Conservation (phyloP, 2,329 filamentous ascomycete species). For the Ceratocystis cacaofunesta region DNA sequence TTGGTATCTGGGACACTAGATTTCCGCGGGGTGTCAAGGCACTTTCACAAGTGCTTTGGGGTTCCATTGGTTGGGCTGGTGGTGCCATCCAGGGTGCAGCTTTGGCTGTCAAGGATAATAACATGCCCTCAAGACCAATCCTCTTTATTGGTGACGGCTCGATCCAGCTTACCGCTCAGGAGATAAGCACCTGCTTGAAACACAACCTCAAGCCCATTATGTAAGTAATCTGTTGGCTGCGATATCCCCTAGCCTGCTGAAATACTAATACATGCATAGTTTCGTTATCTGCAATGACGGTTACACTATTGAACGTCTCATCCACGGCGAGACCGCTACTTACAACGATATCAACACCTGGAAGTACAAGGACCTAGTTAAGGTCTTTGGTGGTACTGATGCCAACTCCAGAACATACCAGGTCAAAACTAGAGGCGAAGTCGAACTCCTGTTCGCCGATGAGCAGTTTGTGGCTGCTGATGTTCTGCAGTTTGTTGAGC, state of each 20-base stretch:
- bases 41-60: slow-evolving; percentile 64
- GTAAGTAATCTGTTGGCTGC: slow-evolving; percentile 30
- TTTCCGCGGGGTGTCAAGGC: slow-evolving; percentile 68
- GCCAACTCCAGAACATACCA: slow-evolving; percentile 46
- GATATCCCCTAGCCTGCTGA: no score
- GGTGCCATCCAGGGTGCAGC: slow-evolving; percentile 50
- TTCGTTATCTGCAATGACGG: slow-evolving; percentile 81
- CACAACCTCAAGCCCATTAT: slow-evolving; percentile 63
- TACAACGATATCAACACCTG: slow-evolving; percentile 75
- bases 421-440: slow-evolving; percentile 53
- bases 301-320: slow-evolving; percentile 78
- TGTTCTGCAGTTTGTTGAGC: slow-evolving; percentile 57
- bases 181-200: slow-evolving; percentile 69
- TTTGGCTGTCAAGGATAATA: slow-evolving; percentile 54
- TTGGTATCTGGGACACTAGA: slow-evolving; percentile 72
- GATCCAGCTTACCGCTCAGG: slow-evolving; percentile 72
- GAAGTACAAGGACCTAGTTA: slow-evolving; percentile 55
- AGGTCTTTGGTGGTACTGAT: slow-evolving; percentile 48
- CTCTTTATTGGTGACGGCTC: slow-evolving; percentile 83
- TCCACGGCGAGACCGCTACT: slow-evolving; percentile 62
- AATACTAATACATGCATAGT: slow-evolving; percentile 25
- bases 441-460: slow-evolving; percentile 50
- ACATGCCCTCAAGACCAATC: slow-evolving; percentile 49
- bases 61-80: slow-evolving; percentile 49
- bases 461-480: slow-evolving; percentile 44